Percentiles rank a stretch among this genome's conserved stretches.
These are phyloP conservation scores for Parmelia sp. DNA, from an alignment of 495 filamentous ascomycete species.

Conservation along the genomic window DNA sequence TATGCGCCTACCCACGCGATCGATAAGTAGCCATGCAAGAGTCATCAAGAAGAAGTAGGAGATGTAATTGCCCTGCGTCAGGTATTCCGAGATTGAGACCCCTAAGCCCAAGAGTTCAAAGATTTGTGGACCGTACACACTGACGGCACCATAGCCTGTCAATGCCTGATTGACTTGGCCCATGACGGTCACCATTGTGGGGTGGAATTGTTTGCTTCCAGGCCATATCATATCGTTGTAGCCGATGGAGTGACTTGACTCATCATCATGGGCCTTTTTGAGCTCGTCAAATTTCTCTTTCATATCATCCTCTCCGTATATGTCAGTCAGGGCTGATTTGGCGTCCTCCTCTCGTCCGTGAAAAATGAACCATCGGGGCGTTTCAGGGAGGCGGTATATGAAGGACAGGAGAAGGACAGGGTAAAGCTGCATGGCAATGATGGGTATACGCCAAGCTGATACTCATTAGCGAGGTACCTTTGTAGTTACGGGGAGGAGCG, in stretches of 20 bases:
- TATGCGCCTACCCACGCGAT: constrained; percentile 46
- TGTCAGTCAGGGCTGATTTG: constrained; percentile 33
- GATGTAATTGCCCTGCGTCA: constrained; percentile 50
- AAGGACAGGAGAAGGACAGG: constrained; percentile 43
- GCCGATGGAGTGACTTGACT: constrained; percentile 36
- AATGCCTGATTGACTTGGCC: constrained; percentile 53
- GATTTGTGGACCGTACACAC: constrained; percentile 54
- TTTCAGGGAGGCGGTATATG: constrained; percentile 47
- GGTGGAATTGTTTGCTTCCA: constrained; percentile 43
- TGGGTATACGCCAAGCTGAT: constrained; percentile 52
- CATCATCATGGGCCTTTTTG: constrained; percentile 41
- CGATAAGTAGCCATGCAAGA: constrained; percentile 46
- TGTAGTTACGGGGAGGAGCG: not conserved
- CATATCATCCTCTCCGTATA: constrained; percentile 43
- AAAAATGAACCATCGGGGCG: constrained; percentile 47
- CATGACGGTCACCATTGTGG: constrained; percentile 50
- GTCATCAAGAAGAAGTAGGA: constrained; percentile 52
- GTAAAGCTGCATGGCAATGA: constrained; percentile 54
- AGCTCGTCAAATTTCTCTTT: constrained; percentile 42
- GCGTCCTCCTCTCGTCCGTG: constrained; percentile 41
- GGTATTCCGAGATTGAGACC: constrained; percentile 39
- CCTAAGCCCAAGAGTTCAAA: constrained; percentile 49
- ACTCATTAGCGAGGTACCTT: constrained; percentile 8
- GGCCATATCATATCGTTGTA: constrained; percentile 46
- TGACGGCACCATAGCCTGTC: constrained; percentile 50